Conservation (phyloP, 805 yeast species). For the Soucietia sequanensis region DNA sequence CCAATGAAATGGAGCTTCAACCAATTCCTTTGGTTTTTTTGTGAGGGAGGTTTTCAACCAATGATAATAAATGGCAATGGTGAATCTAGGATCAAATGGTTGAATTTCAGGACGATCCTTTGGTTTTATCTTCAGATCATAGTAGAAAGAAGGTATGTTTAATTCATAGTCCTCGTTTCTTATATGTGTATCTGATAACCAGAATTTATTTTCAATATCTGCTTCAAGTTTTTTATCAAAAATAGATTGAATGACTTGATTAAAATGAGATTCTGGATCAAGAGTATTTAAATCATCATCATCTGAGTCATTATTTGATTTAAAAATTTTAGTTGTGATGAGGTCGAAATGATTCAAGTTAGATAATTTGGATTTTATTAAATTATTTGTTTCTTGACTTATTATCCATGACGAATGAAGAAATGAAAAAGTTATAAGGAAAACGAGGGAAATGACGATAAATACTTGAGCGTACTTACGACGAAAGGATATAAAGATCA, state of each 20-base stretch:
- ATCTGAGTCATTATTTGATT: not conserved
- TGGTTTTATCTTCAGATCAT: constrained; percentile 1
- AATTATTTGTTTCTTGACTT: not conserved
- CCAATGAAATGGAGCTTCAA: constrained; percentile 49
- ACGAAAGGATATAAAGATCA: constrained; percentile 1
- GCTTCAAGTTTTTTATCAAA: constrained; percentile 11
- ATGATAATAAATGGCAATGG: constrained; percentile 22
- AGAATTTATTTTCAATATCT: constrained; percentile 24
- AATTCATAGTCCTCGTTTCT: constrained; percentile 6
- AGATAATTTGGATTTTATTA: not conserved
- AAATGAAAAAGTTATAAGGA: not conserved
- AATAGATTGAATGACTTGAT: constrained; percentile 14
- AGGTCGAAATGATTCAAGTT: not conserved
- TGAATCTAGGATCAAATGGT: constrained; percentile 32
- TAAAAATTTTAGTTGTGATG: not conserved
- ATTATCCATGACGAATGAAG: not conserved
- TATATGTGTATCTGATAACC: constrained; percentile 15
- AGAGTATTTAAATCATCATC: not conserved
- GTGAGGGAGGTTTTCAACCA: constrained; percentile 6
- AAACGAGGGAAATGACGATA: not conserved
- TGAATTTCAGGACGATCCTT: constrained; percentile 19
- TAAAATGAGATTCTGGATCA: constrained; percentile 14
- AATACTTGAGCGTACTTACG: not conserved
- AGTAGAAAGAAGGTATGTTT: constrained; percentile 13
- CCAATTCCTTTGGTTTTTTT: constrained; percentile 3